Evolutionary conservation across 495 filamentous ascomycete genomes (phyloP).

Genomic region (Penicillium roqueforti): DNA sequence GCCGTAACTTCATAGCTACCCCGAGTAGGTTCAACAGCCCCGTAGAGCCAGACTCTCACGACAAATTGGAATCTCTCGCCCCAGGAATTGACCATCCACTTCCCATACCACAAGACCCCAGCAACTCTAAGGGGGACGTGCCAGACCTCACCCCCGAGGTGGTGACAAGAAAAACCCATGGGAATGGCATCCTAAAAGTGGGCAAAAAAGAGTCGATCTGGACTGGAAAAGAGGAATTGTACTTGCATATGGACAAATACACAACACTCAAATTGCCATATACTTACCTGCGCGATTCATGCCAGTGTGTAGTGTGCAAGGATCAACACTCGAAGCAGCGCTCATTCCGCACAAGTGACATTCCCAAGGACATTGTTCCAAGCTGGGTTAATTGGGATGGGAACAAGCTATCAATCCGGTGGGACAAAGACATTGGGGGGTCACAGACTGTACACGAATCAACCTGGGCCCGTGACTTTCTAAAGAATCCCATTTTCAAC

Average conservation of each 20-base stretch:
- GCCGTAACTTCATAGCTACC: slow-evolving; percentile 9
- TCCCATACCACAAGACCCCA: not conserved
- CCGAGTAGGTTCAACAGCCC: not conserved
- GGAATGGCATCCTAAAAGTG: not conserved
- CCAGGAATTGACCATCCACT: not conserved
- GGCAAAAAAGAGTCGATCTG: not conserved
- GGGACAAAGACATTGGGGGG: slow-evolving; percentile 55
- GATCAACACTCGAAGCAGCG: slow-evolving; percentile 80
- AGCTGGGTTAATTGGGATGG: slow-evolving; percentile 26
- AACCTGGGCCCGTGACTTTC: slow-evolving; percentile 30
- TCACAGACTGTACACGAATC: slow-evolving; percentile 48
- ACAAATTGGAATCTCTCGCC: not conserved
- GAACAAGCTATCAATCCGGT: slow-evolving; percentile 53
- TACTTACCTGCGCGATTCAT: slow-evolving; percentile 71
- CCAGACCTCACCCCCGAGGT: not conserved
- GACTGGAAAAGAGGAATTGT: slow-evolving; percentile 5
- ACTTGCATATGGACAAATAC: not conserved
- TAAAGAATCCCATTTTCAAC: slow-evolving; percentile 15
- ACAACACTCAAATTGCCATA: slow-evolving; percentile 10
- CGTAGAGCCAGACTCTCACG: not conserved
- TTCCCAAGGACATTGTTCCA: slow-evolving; percentile 52
- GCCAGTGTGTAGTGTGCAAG: slow-evolving; percentile 66
- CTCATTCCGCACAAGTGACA: slow-evolving; percentile 68
- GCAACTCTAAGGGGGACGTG: not conserved
- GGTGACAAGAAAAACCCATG: not conserved